These are phyloP conservation scores for Podospora pseudocomata DNA, from an alignment of 495 filamentous ascomycete species.

Conservation along the genomic window DNA sequence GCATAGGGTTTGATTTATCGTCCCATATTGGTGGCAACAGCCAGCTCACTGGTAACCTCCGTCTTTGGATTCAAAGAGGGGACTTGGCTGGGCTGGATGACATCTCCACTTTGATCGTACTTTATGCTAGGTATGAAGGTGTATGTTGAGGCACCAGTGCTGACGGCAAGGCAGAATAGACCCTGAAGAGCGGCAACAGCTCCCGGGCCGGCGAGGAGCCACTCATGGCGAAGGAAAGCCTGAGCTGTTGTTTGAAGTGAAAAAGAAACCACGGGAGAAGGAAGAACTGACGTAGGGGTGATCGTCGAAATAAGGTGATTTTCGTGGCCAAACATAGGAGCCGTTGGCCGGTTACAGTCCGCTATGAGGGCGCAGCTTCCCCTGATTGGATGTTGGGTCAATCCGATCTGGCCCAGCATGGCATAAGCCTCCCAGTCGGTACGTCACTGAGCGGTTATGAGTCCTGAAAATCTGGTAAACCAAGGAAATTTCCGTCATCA, in stretches of 20 bases:
- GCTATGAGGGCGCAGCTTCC: background rate
- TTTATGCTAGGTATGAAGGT: too few species aligned
- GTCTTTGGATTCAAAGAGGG: too few species aligned
- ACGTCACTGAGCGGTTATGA: constrained; percentile 8
- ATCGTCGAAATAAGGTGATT: constrained; percentile 10
- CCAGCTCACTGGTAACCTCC: too few species aligned
- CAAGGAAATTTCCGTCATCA: background rate
- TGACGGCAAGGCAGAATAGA: too few species aligned
- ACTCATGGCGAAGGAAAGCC: background rate
- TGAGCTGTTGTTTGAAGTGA: background rate
- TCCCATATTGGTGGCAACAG: background rate
- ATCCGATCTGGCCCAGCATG: constrained; percentile 7
- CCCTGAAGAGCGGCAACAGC: too few species aligned
- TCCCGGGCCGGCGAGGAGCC: background rate
- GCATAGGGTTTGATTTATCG: background rate
- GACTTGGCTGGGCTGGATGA: background rate
- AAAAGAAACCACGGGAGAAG: background rate
- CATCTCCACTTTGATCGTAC: background rate
- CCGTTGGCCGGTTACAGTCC: constrained; percentile 10
- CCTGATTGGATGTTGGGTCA: constrained; percentile 10
- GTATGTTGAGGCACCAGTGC: background rate
- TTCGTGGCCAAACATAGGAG: constrained; percentile 1
- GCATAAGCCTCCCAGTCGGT: constrained; percentile 2
- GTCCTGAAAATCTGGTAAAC: background rate
- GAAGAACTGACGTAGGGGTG: constrained; percentile 10